Percentiles rank a stretch among this genome's conserved stretches.
phyloP scores from a whole-genome alignment of 257 asterid genomes.

The Gentiana macrophylla region DNA sequence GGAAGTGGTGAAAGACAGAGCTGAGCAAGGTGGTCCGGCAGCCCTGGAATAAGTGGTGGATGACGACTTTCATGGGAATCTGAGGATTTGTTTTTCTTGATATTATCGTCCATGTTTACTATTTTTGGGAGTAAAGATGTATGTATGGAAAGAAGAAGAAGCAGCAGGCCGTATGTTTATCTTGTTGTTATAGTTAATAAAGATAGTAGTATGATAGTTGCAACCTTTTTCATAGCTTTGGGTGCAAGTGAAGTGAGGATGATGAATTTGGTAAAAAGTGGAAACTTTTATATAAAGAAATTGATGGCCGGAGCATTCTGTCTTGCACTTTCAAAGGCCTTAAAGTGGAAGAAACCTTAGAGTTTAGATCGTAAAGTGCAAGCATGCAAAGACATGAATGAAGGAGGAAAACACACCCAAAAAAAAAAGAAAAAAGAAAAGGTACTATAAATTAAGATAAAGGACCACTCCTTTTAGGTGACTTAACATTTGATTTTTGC shows the following conservation, averaged over 20 bases:
- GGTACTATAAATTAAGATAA: background rate
- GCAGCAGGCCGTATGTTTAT: background rate
- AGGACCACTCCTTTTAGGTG: slow-evolving; percentile 5
- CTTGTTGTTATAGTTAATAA: background rate
- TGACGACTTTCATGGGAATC: background rate
- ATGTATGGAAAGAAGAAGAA: background rate
- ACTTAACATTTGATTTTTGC: background rate
- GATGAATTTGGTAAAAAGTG: too few species aligned
- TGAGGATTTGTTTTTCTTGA: background rate
- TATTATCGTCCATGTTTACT: background rate
- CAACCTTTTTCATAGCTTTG: too few species aligned
- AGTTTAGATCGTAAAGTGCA: background rate
- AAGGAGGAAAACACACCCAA: background rate
- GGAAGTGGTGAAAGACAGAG: slow-evolving; percentile 40
- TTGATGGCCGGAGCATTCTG: too few species aligned
- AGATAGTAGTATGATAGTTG: too few species aligned
- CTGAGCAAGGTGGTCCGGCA: slow-evolving; percentile 59
- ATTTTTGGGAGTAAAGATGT: background rate
- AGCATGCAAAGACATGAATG: slow-evolving; percentile 11
- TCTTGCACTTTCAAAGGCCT: too few species aligned
- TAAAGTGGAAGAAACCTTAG: too few species aligned
- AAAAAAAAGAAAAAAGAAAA: too few species aligned
- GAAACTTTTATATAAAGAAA: too few species aligned
- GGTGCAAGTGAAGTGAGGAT: too few species aligned
- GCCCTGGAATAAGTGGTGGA: slow-evolving; percentile 34